Evolutionary conservation across 805 yeast species (phyloP).

Genomic region (Kodamaea hsintzibuensis): DNA sequence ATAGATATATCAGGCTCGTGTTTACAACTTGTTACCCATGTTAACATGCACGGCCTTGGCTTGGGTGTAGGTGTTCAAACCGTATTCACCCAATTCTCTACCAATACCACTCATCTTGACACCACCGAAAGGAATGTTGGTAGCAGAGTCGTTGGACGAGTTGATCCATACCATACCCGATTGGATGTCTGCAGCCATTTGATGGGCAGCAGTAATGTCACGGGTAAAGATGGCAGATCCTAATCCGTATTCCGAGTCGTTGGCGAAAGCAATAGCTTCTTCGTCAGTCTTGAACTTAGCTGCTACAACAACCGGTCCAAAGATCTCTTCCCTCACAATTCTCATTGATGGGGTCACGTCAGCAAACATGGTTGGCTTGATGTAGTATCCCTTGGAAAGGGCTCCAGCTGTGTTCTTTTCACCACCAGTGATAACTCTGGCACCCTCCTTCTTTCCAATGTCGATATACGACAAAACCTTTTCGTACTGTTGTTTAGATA

Average conservation of each 20-base stretch:
- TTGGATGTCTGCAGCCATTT: slow-evolving; percentile 52
- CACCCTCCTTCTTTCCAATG: slow-evolving; percentile 47
- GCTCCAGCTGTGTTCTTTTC: slow-evolving; percentile 40
- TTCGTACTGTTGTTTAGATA: slow-evolving; percentile 56
- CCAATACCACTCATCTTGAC: slow-evolving; percentile 44
- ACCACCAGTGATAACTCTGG: slow-evolving; percentile 42
- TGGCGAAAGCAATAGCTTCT: slow-evolving; percentile 70
- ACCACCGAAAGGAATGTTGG: slow-evolving; percentile 42
- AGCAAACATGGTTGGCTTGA: slow-evolving; percentile 75
- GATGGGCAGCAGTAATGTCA: slow-evolving; percentile 65
- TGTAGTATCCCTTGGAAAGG: slow-evolving; percentile 57
- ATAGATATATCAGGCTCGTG: neutral
- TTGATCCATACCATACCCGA: slow-evolving; percentile 50
- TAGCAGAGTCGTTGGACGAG: slow-evolving; percentile 45
- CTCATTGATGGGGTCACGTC: slow-evolving; percentile 66
- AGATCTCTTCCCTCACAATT: slow-evolving; percentile 77
- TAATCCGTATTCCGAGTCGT: slow-evolving; percentile 73
- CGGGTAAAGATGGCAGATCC: slow-evolving; percentile 80
- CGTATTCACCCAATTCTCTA: slow-evolving; percentile 40
- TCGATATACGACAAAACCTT: slow-evolving; percentile 44
- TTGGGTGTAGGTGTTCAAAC: slow-evolving; percentile 35
- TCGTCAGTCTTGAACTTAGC: slow-evolving; percentile 65
- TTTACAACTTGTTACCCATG: slow-evolving; percentile 44
- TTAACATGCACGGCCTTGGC: slow-evolving; percentile 51
- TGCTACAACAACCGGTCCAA: slow-evolving; percentile 81